These are phyloP conservation scores for Lojkania enalia DNA, from an alignment of 2,329 filamentous ascomycete species.

Conservation along the genomic window DNA sequence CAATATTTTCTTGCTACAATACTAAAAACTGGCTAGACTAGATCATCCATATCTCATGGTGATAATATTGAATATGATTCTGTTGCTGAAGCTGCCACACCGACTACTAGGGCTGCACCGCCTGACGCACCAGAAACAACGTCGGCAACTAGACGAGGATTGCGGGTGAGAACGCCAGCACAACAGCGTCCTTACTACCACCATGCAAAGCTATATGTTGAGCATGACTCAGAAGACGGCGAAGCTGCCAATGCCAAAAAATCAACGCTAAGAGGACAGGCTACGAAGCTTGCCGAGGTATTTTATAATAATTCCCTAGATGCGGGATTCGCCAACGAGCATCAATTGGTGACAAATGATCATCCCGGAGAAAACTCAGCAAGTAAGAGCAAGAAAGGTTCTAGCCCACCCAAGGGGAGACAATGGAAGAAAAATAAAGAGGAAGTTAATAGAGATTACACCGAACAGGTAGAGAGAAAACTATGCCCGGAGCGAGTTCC, in stretches of 20 bases:
- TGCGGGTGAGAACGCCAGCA: slow-evolving; percentile 39
- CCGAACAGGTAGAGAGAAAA: not conserved
- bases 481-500: not conserved
- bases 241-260: not conserved
- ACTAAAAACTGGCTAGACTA: slow-evolving; percentile 21
- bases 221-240: no score
- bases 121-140: slow-evolving; percentile 24
- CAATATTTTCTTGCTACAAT: slow-evolving; percentile 3
- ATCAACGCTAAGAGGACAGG: not conserved
- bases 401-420: not conserved
- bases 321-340: not conserved
- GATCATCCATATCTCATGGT: slow-evolving; percentile 5
- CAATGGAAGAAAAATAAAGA: not conserved
- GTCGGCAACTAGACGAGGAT: slow-evolving; percentile 30
- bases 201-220: slow-evolving; percentile 32
- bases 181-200: slow-evolving; percentile 42
- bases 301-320: not conserved
- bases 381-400: not conserved
- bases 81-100: slow-evolving; percentile 2
- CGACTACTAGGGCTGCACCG: slow-evolving; percentile 13
- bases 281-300: not conserved
- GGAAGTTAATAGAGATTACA: not conserved
- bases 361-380: not conserved
- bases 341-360: not conserved
- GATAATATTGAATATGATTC: not conserved